Evolutionary conservation across 306 rosid species (phyloP), one percentile per base, ranked within the genome.

Genomic region (Prunus salicina): DNA sequence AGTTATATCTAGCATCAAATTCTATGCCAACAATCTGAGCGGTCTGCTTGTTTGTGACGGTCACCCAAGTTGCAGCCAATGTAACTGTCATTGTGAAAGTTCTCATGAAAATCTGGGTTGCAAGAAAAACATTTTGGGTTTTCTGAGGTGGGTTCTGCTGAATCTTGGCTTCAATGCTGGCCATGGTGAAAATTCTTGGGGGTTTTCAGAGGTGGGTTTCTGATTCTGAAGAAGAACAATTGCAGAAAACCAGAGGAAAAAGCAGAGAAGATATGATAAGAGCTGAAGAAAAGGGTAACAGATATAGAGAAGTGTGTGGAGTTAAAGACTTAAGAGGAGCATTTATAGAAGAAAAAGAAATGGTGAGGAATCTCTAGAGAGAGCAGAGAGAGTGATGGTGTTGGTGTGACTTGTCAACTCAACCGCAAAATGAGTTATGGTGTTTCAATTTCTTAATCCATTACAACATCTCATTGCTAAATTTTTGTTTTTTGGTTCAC

Each of bases 1-100:
- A 81, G 76, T 53, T 85, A 64, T 79, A 88, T 32, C 80, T 81
- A 41, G 91, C 89, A 25, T 65, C 71, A 18, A 88, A 76, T 28
- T 72, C 12, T 12, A 85, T 69, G 68, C 91, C 93, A 1, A 85
- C 0, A 18, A 83, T 24, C 51, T 38, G 62, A 2, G 45, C 34
- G 16, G 85, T 60, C 52, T 84, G 86, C 74, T 79, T 83, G 88
- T 81, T 79, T 11, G 89, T 77, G 83, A 85, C 12, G 27, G 75
- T 32, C 57, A 79, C 27, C 82, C 80, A 88, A 8, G 89, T 62
- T 22, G 89, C 78, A 34, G 84, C 81, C 78, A 85, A 41, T 25
- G 91, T 81, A 13, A 78, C 38, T 32, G 64, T 46, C 46, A 75
- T 18, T 27, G 69, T 74, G 50, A 75, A 43, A 69, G 64, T 46